Base-by-base conservation (phyloP, 768 basidiomycete genomes). In the Sarcodon sp. region DNA sequence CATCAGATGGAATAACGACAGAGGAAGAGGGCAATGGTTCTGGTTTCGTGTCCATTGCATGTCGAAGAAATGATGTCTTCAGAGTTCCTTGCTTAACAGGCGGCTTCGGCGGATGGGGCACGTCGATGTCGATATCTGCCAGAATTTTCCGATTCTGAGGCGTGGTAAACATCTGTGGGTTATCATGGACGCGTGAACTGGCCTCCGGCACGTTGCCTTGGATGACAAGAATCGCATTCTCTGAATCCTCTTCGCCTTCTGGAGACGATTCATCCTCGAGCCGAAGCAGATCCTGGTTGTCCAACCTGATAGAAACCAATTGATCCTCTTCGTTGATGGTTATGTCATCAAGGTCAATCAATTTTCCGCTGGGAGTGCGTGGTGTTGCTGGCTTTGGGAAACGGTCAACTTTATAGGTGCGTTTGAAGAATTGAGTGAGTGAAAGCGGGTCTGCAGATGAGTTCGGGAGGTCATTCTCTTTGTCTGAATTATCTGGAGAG, bases 341-440 rank as follows among this genome's bases (percentile, higher is more conserved):
- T 38, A 55, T 50, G 44, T 59, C 59, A 8, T 55, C 63, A 33
- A 60, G 52, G 51, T 65, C 64, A 43, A 65, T 59, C 37, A 65
- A 60, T 45, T 59, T 60, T 41, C 59, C 61, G 31, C 52, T 57
- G 11, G 59, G 54, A 1, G 55, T 56, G 32, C 55, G 52, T n/a
- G 55, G 49, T 5, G 47, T 44, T 35, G 48, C 33, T 27, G 51
- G 38, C 37, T 55, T 55, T 11, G 52, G 48, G 5, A 41, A 11
- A 41, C 8, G 8, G 7, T 41, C 27, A 0, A 33, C 37, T 7
- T 51, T 56, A 35, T 59, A 62, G 3, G 56, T 49, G 7, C 63
- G 55, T 48, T 59, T 63, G 51, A 65, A 64, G 46, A 63, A 65
- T 3, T 55, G 48, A n/a, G 62, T 64, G 10, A 60, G 32, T 21